Percentiles rank a stretch among this genome's conserved stretches.
phyloP scores from a whole-genome alignment of 495 filamentous ascomycete genomes.

The Corynascus novoguineensis region DNA sequence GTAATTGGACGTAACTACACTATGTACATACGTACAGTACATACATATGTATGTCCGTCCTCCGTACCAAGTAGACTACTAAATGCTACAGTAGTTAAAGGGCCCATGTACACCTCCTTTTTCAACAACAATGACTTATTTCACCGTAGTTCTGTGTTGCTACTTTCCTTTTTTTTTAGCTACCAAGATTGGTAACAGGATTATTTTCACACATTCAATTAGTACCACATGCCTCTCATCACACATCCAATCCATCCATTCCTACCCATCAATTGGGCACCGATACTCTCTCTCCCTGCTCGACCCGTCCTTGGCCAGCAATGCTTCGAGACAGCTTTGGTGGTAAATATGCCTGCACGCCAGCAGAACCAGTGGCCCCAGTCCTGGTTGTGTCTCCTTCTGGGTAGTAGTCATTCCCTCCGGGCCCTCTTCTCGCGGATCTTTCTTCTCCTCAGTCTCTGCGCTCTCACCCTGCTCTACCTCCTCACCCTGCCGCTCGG shows the following conservation, averaged over 20 bases:
- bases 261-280: conserved; percentile 51
- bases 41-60: too few relatives aligned
- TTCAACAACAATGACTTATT: not conserved
- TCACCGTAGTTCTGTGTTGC: too few relatives aligned
- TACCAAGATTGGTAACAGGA: not conserved
- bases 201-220: not conserved
- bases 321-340: conserved; percentile 51
- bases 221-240: not conserved
- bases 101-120: not conserved
- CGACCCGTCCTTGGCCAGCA: conserved; percentile 42
- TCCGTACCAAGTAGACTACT: too few relatives aligned
- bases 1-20: too few relatives aligned
- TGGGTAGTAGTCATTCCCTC: conserved; percentile 3
- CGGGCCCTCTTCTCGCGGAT: conserved; percentile 9
- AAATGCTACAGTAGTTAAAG: too few relatives aligned
- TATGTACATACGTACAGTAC: too few relatives aligned
- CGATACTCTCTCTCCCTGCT: conserved; percentile 44
- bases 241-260: not conserved
- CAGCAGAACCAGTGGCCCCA: conserved; percentile 52
- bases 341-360: conserved; percentile 61
- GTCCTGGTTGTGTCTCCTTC: conserved; percentile 25
- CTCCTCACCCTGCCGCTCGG: conserved; percentile 18
- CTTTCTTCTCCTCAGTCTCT: not conserved
- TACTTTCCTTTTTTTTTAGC: too few relatives aligned
- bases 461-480: conserved; percentile 15